A percentile compares a stretch with the other conserved stretches of the same genome.
These are phyloP conservation scores for Vaccinium corymbosum DNA, from an alignment of 148 eudicot species.

Conservation along the genomic window DNA sequence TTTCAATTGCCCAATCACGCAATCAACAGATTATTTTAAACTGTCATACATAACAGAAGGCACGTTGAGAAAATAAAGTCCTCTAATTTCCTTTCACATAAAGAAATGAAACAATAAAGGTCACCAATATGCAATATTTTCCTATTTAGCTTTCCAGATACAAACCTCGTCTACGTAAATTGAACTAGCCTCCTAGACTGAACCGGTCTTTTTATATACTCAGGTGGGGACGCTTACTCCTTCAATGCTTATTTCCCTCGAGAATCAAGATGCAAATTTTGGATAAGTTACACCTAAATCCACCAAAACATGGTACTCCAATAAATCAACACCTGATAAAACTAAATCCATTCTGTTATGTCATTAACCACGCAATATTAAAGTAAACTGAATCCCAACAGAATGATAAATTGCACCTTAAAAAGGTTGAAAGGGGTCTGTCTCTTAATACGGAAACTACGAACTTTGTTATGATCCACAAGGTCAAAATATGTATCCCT, in stretches of 20 bases:
- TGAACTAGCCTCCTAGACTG: neutral
- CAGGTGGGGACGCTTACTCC: neutral
- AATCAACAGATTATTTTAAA: neutral
- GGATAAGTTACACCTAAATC: neutral
- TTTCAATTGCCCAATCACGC: neutral
- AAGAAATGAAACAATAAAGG: neutral
- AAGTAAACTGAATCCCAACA: neutral
- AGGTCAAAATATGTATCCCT: conserved; percentile 74
- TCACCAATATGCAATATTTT: neutral
- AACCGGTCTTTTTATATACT: neutral
- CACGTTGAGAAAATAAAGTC: neutral
- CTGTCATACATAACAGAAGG: neutral
- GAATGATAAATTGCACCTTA: conserved; percentile 41
- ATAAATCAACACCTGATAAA: neutral
- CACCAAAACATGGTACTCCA: neutral
- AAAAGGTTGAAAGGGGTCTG: conserved; percentile 59
- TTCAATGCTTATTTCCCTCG: neutral
- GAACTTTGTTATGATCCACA: conserved; percentile 82
- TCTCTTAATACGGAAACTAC: conserved; percentile 61
- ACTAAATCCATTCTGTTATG: neutral
- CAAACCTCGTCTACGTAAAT: neutral
- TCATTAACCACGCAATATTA: neutral
- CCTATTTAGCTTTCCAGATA: neutral
- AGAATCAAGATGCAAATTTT: neutral
- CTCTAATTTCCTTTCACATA: neutral